A percentile compares a stretch with the other conserved stretches of the same genome.
These are phyloP conservation scores for Boletales sp. DNA, from an alignment of 768 basidiomycete species.

Conservation along the genomic window DNA sequence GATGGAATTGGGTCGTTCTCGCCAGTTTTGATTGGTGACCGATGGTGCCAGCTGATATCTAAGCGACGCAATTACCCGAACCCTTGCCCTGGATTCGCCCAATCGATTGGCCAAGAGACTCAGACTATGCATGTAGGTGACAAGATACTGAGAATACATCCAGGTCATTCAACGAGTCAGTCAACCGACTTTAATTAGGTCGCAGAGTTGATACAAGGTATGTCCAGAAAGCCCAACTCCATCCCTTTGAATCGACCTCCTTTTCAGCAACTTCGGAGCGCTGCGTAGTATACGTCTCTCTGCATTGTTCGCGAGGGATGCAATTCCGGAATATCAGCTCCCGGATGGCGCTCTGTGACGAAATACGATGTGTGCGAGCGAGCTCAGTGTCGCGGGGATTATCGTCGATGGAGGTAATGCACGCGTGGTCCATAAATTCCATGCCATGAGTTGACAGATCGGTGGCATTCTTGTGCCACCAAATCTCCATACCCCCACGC, in stretches of 20 bases:
- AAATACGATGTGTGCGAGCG: slow-evolving; percentile 16
- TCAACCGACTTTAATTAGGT: not conserved
- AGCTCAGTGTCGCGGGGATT: slow-evolving; percentile 13
- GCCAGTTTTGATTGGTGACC: not conserved
- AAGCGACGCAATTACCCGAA: not conserved
- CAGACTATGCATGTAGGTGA: too few relatives aligned
- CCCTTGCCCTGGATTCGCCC: slow-evolving; percentile 1
- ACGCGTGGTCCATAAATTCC: slow-evolving; percentile 30
- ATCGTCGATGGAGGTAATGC: slow-evolving; percentile 30
- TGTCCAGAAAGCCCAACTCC: slow-evolving; percentile 12
- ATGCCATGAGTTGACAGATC: slow-evolving; percentile 20
- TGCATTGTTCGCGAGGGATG: slow-evolving; percentile 4
- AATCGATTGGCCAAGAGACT: too few relatives aligned
- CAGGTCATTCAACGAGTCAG: not conserved
- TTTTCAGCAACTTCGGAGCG: not conserved
- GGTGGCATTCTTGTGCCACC: slow-evolving; percentile 30
- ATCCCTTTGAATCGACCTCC: slow-evolving; percentile 2
- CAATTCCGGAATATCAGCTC: slow-evolving; percentile 22
- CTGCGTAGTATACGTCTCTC: not conserved
- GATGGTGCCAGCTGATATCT: not conserved
- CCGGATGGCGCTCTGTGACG: slow-evolving; percentile 22
- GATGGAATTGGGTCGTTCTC: too few relatives aligned
- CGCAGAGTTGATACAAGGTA: slow-evolving; percentile 13
- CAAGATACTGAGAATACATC: not conserved
- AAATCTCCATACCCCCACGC: slow-evolving; percentile 30